Percentiles rank a stretch among this genome's conserved stretches.
These are phyloP conservation scores for Daphne laureola DNA, from an alignment of 441 rosid species.

Conservation along the genomic window DNA sequence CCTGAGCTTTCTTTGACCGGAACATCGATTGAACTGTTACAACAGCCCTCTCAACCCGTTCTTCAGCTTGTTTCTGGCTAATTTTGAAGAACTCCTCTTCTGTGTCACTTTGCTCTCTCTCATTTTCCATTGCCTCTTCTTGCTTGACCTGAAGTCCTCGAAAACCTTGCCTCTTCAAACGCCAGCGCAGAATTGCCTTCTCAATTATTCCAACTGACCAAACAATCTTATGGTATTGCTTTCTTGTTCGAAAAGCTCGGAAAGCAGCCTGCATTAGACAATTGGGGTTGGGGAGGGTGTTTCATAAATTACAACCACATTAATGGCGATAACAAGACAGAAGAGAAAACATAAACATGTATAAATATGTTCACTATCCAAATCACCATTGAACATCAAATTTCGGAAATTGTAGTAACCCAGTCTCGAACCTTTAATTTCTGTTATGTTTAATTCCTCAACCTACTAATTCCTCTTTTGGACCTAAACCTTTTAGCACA, in stretches of 20 bases:
- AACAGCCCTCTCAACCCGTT: constrained; percentile 74
- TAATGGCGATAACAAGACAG: neutral
- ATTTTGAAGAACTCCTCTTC: constrained; percentile 72
- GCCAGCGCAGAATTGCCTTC: constrained; percentile 89
- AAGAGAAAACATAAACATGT: no score
- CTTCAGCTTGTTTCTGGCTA: constrained; percentile 84
- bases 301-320: no score
- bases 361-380: no score
- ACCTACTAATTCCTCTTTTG: no score
- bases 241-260: constrained; percentile 73
- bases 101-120: constrained; percentile 27
- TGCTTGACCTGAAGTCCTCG: constrained; percentile 62
- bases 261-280: constrained; percentile 56
- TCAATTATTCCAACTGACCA: constrained; percentile 94
- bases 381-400: neutral
- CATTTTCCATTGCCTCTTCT: constrained; percentile 16
- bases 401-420: neutral
- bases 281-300: neutral
- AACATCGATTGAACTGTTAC: constrained; percentile 81
- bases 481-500: no score
- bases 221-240: constrained; percentile 62
- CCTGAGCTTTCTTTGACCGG: constrained; percentile 89
- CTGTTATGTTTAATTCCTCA: no score
- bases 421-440: no score
- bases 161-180: constrained; percentile 73